phyloP scores from a whole-genome alignment of 495 filamentous ascomycete species.

The Trichoderma gamsii region DNA sequence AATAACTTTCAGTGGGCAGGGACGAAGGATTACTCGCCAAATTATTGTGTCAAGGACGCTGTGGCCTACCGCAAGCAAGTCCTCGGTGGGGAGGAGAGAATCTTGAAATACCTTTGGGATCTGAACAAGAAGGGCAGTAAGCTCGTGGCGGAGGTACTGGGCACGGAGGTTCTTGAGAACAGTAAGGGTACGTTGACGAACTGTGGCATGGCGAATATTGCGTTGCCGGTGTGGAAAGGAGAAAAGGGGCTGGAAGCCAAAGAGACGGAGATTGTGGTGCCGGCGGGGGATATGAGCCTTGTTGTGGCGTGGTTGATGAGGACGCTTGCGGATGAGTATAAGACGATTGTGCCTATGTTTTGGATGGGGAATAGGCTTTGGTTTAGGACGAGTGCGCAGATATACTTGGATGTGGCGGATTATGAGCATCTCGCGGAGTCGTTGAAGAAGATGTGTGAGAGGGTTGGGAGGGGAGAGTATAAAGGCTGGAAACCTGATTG shows the following conservation, averaged over 20 bases:
- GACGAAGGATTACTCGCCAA: constrained; percentile 66
- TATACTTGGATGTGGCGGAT: constrained; percentile 71
- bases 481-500: neutral
- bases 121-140: constrained; percentile 57
- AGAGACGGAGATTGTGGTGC: constrained; percentile 28
- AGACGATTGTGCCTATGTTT: constrained; percentile 64
- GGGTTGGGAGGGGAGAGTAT: constrained; percentile 51
- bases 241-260: constrained; percentile 19
- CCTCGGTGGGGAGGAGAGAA: constrained; percentile 67
- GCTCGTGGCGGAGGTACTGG: constrained; percentile 52
- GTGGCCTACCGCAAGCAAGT: constrained; percentile 60
- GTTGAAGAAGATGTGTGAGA: constrained; percentile 55
- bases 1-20: constrained; percentile 71
- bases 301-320: constrained; percentile 54
- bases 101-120: constrained; percentile 50
- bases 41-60: constrained; percentile 62
- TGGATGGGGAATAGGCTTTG: constrained; percentile 56
- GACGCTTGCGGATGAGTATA: constrained; percentile 50
- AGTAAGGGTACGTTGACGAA: constrained; percentile 37
- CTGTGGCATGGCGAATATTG: constrained; percentile 60
- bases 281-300: constrained; percentile 26
- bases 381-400: constrained; percentile 70
- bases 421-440: constrained; percentile 63
- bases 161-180: constrained; percentile 66
- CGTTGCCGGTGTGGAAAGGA: constrained; percentile 54